These are phyloP conservation scores for Dioscorea dumetorum DNA, from an alignment of 106 monocot species.

Conservation along the genomic window DNA sequence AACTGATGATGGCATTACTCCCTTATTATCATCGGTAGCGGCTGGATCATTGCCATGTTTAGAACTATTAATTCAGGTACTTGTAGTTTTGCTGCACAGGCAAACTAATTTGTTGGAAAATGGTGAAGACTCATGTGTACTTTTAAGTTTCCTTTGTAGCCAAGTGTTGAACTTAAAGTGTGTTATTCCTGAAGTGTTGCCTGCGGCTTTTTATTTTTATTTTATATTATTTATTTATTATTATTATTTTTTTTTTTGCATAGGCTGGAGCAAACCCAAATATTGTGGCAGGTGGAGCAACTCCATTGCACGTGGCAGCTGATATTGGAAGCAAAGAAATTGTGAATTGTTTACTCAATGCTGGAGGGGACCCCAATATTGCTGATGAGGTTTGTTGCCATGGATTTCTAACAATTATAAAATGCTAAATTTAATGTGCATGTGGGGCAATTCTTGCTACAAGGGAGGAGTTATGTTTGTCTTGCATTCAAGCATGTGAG, in stretches of 20 bases:
- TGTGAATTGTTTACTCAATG: constrained; percentile 67
- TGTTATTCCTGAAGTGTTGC: too few relatives aligned
- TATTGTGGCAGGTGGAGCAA: constrained; percentile 75
- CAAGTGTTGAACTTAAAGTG: too few relatives aligned
- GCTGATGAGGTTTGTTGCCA: constrained; percentile 56
- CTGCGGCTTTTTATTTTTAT: too few relatives aligned
- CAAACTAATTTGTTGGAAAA: not conserved
- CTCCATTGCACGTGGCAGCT: constrained; percentile 87
- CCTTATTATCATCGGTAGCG: constrained; percentile 86
- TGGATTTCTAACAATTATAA: too few relatives aligned
- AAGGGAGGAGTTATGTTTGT: too few relatives aligned
- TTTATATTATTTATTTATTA: too few relatives aligned
- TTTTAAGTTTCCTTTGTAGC: too few relatives aligned
- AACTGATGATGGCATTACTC: constrained; percentile 81
- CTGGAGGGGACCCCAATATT: constrained; percentile 71
- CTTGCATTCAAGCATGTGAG: too few relatives aligned
- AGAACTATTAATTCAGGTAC: constrained; percentile 78
- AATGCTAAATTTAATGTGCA: too few relatives aligned
- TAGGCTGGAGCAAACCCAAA: constrained; percentile 85
- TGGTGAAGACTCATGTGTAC: too few relatives aligned
- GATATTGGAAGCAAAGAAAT: constrained; percentile 66
- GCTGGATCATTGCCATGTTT: constrained; percentile 81
- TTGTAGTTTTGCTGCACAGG: not conserved
- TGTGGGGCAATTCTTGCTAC: too few relatives aligned
- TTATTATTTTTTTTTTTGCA: constrained; percentile 10